phyloP scores from a whole-genome alignment of 257 asterid genomes.

The Solanum piurae region DNA sequence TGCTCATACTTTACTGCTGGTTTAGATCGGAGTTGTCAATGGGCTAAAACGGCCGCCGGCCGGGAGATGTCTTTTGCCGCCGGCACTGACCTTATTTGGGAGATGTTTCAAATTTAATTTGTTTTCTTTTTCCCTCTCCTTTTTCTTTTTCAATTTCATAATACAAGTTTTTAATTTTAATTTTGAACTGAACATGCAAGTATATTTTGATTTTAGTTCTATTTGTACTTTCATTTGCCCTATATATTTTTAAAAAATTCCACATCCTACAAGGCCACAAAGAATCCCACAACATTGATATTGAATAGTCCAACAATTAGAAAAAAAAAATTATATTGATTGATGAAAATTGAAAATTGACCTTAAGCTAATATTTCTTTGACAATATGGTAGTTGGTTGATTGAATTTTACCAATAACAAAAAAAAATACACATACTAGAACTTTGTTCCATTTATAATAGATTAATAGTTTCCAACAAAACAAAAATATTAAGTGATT shows the following conservation, averaged over 20 bases:
- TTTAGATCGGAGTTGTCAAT: neutral
- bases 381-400: neutral
- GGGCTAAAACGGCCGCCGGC: neutral
- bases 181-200: neutral
- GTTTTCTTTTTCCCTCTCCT: neutral
- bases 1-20: conserved; percentile 31
- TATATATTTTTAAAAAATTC: neutral
- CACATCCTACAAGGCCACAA: neutral
- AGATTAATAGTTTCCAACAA: too few species aligned
- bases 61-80: conserved; percentile 21
- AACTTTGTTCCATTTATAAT: too few species aligned
- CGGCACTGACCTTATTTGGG: conserved; percentile 25
- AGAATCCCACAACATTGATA: neutral
- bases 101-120: neutral
- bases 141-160: neutral
- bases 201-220: neutral
- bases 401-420: neutral
- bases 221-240: neutral
- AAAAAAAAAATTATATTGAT: neutral
- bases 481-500: neutral
- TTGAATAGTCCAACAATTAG: neutral
- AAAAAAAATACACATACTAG: too few species aligned
- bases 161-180: neutral
- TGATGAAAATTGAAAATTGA: neutral
- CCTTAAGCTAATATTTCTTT: neutral